phyloP scores from a whole-genome alignment of 495 filamentous ascomycete genomes.

The Massariosphaeria phaeospora region DNA sequence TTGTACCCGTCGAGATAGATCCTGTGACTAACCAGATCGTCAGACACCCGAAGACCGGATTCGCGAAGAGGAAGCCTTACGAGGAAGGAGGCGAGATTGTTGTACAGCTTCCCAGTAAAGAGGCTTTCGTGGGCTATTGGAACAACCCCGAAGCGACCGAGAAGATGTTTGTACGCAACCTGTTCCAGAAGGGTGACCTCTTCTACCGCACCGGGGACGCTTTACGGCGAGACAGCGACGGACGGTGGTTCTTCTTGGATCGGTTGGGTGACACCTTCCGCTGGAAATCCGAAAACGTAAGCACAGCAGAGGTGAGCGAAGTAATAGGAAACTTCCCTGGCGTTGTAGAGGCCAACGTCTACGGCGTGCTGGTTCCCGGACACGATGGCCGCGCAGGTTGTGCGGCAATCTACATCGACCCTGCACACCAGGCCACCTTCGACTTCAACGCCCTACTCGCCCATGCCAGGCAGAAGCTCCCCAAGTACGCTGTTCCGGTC shows the following conservation, averaged over 20 bases:
- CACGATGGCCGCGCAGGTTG: conserved; percentile 44
- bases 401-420: conserved; percentile 40
- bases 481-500: conserved; percentile 70
- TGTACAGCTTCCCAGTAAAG: conserved; percentile 56
- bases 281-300: conserved; percentile 82
- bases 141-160: conserved; percentile 59
- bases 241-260: conserved; percentile 75
- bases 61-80: conserved; percentile 57
- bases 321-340: conserved; percentile 61
- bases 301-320: conserved; percentile 70
- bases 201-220: conserved; percentile 76
- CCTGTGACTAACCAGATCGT: conserved; percentile 59
- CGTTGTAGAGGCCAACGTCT: conserved; percentile 71
- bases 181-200: conserved; percentile 68
- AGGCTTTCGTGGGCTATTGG: conserved; percentile 64
- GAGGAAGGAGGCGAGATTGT: conserved; percentile 71
- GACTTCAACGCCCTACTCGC: conserved; percentile 34
- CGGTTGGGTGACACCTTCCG: conserved; percentile 72
- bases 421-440: conserved; percentile 28
- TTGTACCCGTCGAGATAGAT: conserved; percentile 65
- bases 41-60: conserved; percentile 62
- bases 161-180: conserved; percentile 65
- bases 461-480: conserved; percentile 54
- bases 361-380: conserved; percentile 64
- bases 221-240: conserved; percentile 58